Evolutionary conservation across 2,329 filamentous ascomycete species (phyloP).

Genomic region (Didymella keratinophila): DNA sequence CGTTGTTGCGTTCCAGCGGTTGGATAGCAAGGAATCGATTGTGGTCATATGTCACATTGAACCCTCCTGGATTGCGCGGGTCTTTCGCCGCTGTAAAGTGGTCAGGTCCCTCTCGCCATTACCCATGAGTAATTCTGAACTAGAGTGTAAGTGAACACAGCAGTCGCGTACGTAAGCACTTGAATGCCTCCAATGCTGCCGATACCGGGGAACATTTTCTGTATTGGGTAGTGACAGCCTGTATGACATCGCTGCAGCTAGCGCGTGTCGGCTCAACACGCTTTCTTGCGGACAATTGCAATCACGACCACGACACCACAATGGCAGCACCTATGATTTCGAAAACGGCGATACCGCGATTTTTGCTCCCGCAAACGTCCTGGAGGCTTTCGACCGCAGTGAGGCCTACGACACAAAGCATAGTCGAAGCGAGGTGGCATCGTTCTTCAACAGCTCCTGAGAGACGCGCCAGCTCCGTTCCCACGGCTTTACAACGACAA

Average conservation of each 20-base stretch:
- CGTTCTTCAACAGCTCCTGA: constrained; percentile 24
- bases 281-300: constrained; percentile 17
- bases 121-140: not conserved
- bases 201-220: constrained; percentile 27
- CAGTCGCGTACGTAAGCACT: not conserved
- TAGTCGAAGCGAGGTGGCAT: constrained; percentile 29
- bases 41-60: not conserved
- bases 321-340: constrained; percentile 39
- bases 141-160: not conserved
- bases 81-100: not conserved
- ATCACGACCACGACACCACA: constrained; percentile 29
- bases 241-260: constrained; percentile 10
- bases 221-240: constrained; percentile 31
- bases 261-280: constrained; percentile 14
- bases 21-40: constrained; percentile 35
- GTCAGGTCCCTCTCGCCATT: not conserved
- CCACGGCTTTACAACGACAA: constrained; percentile 21
- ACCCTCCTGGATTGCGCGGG: not conserved
- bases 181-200: constrained; percentile 1
- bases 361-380: constrained; percentile 49
- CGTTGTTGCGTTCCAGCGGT: constrained; percentile 22
- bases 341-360: constrained; percentile 47
- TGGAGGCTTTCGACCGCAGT: constrained; percentile 40
- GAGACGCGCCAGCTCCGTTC: constrained; percentile 20
- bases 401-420: constrained; percentile 28